Base-by-base conservation (phyloP, 352 stramenopile genomes). In the Poterioochromonas sp. region DNA sequence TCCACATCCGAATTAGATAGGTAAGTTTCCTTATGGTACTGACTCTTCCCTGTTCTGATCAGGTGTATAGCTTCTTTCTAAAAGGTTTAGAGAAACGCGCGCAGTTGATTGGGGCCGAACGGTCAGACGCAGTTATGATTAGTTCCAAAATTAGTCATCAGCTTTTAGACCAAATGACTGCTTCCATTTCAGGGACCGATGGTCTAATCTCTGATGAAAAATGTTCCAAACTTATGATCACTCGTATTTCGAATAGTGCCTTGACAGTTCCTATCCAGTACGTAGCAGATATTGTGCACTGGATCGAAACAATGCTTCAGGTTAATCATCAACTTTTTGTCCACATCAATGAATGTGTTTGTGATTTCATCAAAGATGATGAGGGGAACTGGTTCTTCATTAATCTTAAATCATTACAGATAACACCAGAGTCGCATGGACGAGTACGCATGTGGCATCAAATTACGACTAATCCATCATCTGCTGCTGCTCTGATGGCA, bases 331-430 rank as follows among this genome's bases (percentile, higher is more conserved):
- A 40, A 41, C 20, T 65, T n/a, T 41, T 32, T 20, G 3, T 65
- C 22, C 11, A 41, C 3, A n/a, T 65, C 5, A 29, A 15, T 51
- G 62, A 71, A 71, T 18, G 1, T 51, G 62, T 71, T 18, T 5
- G 8, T 51, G 62, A 71, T 51, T 71, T 71, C 51, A 71, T 71
- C n/a, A 71, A 51, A 51, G 62, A 71, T 71, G 34, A 47, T 35
- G 32, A 71, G n/a, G 62, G 39, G 11, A 49, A 51, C 8, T 71
- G 62, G 62, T 71, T 34, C 35, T 71, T 71, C 51, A 71, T 51
- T 32, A 62, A 62, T 62, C 29, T 62, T 8, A 62, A 62, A 62
- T 12, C 8, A 34, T 62, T 62, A 8, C 12, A 29, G 29, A 34
- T 62, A 62, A 62, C 51, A 32, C 2, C 8, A 32, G 51, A 62